These are phyloP conservation scores for Rhododendron vialii DNA, from an alignment of 148 eudicot genomes.

Conservation along the genomic window DNA sequence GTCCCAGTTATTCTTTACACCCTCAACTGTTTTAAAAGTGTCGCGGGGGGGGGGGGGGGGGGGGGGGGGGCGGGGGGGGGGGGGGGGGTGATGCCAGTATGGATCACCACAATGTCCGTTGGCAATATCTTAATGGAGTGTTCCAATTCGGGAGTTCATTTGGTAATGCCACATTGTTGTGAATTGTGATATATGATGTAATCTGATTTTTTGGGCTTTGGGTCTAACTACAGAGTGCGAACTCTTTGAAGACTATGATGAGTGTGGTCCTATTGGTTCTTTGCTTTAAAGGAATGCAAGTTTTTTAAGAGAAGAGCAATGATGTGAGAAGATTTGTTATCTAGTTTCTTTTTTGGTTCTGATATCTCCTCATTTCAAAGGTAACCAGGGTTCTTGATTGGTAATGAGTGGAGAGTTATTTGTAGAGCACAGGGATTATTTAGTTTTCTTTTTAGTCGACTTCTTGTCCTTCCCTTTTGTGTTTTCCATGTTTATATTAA, in stretches of 20 bases:
- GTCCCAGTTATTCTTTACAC: too few relatives aligned
- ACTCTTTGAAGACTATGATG: not conserved
- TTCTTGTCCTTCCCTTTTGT: not conserved
- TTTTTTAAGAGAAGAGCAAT: not conserved
- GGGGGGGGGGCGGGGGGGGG: too few relatives aligned
- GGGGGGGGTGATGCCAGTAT: too few relatives aligned
- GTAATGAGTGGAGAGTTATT: not conserved
- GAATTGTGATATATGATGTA: too few relatives aligned
- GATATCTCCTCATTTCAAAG: not conserved
- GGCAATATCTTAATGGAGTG: too few relatives aligned
- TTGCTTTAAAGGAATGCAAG: not conserved
- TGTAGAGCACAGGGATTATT: not conserved
- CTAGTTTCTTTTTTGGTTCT: not conserved
- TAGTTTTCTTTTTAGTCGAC: not conserved
- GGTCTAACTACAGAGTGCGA: not conserved
- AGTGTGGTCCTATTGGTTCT: not conserved
- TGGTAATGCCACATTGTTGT: too few relatives aligned
- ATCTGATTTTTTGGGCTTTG: too few relatives aligned
- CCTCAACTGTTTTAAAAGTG: too few relatives aligned
- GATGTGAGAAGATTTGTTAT: not conserved
- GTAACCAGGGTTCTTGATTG: not conserved
- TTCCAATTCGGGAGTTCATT: too few relatives aligned
- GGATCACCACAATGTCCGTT: too few relatives aligned
- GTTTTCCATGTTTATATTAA: not conserved
- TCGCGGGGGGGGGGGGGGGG: too few relatives aligned